Conservation (phyloP, 2,329 filamentous ascomycete species). For the Colletotrichum sp. region DNA sequence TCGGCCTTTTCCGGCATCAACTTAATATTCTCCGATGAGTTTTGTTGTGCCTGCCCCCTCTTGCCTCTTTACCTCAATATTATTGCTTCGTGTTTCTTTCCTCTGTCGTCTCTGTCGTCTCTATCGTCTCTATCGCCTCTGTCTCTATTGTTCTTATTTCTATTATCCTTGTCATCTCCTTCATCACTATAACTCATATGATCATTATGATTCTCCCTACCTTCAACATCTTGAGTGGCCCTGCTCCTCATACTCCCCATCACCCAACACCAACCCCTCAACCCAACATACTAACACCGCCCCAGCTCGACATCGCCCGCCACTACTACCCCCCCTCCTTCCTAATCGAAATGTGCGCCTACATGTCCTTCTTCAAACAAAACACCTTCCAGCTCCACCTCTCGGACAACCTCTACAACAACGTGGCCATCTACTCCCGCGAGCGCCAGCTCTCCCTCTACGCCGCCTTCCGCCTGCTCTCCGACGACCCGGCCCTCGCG, state of each 20-base stretch:
- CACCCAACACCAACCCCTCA: no score
- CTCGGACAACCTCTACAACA: conserved; percentile 61
- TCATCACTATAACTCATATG: no score
- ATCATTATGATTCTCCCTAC: no score
- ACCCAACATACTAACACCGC: not conserved
- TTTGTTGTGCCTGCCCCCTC: no score
- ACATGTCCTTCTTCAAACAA: conserved; percentile 67
- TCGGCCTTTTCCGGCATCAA: no score
- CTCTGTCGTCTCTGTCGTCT: no score
- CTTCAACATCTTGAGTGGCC: no score
- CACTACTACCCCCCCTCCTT: conserved; percentile 62
- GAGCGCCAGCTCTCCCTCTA: conserved; percentile 56
- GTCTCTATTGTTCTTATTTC: not conserved
- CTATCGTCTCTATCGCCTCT: no score
- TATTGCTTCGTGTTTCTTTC: no score
- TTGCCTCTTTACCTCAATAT: no score
- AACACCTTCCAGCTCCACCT: conserved; percentile 64
- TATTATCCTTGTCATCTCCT: not conserved
- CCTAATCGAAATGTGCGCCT: conserved; percentile 61
- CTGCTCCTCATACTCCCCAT: no score
- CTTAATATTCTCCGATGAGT: no score
- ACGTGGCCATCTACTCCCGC: conserved; percentile 50
- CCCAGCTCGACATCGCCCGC: conserved; percentile 53
- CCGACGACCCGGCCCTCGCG: conserved; percentile 48
- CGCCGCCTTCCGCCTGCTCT: conserved; percentile 59